phyloP scores from a whole-genome alignment of 148 eudicot species.

The Rhododendron molle region DNA sequence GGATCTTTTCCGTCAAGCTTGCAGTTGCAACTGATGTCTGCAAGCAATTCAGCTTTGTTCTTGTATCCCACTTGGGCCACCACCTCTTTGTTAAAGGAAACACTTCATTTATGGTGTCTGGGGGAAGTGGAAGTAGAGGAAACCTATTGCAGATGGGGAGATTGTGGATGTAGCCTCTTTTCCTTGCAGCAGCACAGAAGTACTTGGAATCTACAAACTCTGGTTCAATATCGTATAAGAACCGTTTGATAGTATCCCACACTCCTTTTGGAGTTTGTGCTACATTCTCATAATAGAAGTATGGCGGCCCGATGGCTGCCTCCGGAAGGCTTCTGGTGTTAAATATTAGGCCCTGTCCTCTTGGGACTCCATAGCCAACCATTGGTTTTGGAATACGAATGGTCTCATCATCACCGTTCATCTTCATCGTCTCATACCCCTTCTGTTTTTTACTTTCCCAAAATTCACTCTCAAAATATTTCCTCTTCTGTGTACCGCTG shows the following conservation, averaged over 20 bases:
- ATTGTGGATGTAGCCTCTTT: slow-evolving; percentile 82
- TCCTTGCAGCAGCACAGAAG: slow-evolving; percentile 76
- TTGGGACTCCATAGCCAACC: slow-evolving; percentile 84
- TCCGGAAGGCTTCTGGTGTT: slow-evolving; percentile 50
- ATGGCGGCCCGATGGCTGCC: slow-evolving; percentile 71
- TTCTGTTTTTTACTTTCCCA: slow-evolving; percentile 30
- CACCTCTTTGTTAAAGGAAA: slow-evolving; percentile 63
- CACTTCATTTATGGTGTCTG: slow-evolving; percentile 63
- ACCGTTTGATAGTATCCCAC: slow-evolving; percentile 77
- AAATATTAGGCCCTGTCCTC: slow-evolving; percentile 14
- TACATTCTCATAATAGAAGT: slow-evolving; percentile 83
- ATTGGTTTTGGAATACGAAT: slow-evolving; percentile 85
- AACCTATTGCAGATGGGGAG: slow-evolving; percentile 58
- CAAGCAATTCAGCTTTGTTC: slow-evolving; percentile 70
- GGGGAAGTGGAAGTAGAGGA: slow-evolving; percentile 71
- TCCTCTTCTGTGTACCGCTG: slow-evolving; percentile 23
- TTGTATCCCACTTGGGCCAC: slow-evolving; percentile 86
- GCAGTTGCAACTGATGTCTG: slow-evolving; percentile 77
- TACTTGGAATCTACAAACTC: slow-evolving; percentile 88
- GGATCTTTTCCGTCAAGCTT: slow-evolving; percentile 50
- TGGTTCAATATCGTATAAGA: slow-evolving; percentile 64
- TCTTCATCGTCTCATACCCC: slow-evolving; percentile 1
- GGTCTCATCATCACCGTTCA: slow-evolving; percentile 33
- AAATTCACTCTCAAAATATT: slow-evolving; percentile 19
- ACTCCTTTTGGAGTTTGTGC: slow-evolving; percentile 86